Evolutionary conservation across 2,329 filamentous ascomycete genomes (phyloP).

Genomic region (Aureobasidium sp.): DNA sequence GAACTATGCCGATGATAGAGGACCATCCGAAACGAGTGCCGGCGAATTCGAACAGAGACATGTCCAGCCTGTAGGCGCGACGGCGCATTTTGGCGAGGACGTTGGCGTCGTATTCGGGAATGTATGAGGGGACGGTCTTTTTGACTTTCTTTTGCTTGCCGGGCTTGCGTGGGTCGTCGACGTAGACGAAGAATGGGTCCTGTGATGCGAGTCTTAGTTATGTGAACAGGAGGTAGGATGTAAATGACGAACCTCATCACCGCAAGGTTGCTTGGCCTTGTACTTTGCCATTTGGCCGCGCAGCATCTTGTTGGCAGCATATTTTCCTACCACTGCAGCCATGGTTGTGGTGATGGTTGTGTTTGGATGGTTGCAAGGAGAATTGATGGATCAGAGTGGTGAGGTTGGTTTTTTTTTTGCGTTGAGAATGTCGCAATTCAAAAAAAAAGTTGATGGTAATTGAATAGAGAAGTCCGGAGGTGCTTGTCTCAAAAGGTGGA

Average conservation of each 20-base stretch:
- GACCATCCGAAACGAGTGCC: conserved; percentile 86
- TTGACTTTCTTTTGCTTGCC: conserved; percentile 75
- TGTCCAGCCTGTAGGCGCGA: conserved; percentile 78
- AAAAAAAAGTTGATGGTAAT: neutral
- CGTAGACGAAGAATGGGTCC: conserved; percentile 85
- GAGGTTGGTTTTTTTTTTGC: neutral
- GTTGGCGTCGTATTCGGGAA: conserved; percentile 73
- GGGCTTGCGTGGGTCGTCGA: conserved; percentile 64
- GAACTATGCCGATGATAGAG: conserved; percentile 75
- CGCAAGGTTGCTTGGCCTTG: conserved; percentile 36
- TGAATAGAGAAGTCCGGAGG: neutral
- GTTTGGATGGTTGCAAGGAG: neutral
- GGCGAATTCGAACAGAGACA: conserved; percentile 71
- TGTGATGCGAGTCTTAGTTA: conserved; percentile 34
- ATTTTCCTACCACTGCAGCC: conserved; percentile 41
- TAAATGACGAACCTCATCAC: conserved; percentile 34
- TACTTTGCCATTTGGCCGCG: conserved; percentile 43
- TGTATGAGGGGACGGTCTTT: conserved; percentile 75
- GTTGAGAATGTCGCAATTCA: neutral
- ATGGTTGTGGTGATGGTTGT: conserved; percentile 27
- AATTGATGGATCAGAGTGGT: neutral
- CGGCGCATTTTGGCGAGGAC: conserved; percentile 81
- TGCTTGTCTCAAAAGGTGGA: neutral
- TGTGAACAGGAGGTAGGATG: neutral
- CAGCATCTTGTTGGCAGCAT: conserved; percentile 45